A percentile compares a stretch with the other conserved stretches of the same genome.
Evolutionary conservation across 23 red algal species (phyloP).

Genomic region (Gracilaria domingensis): DNA sequence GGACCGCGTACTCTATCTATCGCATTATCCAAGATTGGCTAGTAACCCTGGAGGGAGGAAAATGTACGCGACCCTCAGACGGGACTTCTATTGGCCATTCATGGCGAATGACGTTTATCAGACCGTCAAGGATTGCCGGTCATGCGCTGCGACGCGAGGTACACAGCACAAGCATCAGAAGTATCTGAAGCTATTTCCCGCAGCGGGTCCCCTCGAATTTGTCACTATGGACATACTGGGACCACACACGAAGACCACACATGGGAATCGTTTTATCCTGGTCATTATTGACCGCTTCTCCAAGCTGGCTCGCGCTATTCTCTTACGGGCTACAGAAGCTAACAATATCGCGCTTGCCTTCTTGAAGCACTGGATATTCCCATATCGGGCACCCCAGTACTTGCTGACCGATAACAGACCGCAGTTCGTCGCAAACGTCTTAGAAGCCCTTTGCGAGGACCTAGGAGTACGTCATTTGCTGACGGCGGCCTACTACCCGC

Average conservation of each 20-base stretch:
- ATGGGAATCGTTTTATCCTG: slow-evolving; percentile 33
- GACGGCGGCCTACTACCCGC: slow-evolving; percentile 41
- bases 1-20: slow-evolving; percentile 31
- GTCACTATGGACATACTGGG: slow-evolving; percentile 59
- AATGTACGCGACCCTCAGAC: slow-evolving; percentile 50
- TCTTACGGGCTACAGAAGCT: not conserved
- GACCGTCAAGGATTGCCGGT: slow-evolving; percentile 30
- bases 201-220: not conserved
- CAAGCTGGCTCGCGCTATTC: slow-evolving; percentile 47
- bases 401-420: slow-evolving; percentile 37
- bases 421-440: slow-evolving; percentile 49
- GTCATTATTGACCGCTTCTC: slow-evolving; percentile 43
- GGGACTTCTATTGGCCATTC: slow-evolving; percentile 65
- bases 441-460: slow-evolving; percentile 30
- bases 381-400: slow-evolving; percentile 36
- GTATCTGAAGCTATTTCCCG: slow-evolving; percentile 9
- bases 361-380: slow-evolving; percentile 47
- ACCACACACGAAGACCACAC: slow-evolving; percentile 24
- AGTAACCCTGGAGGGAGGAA: slow-evolving; percentile 45
- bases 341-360: slow-evolving; percentile 38
- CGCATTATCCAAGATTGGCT: slow-evolving; percentile 42
- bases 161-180: slow-evolving; percentile 7
- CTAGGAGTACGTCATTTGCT: not conserved
- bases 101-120: slow-evolving; percentile 56
- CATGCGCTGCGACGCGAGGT: not conserved